Conservation (phyloP, 2,329 filamentous ascomycete genomes). For the Clarireedia paspali region DNA sequence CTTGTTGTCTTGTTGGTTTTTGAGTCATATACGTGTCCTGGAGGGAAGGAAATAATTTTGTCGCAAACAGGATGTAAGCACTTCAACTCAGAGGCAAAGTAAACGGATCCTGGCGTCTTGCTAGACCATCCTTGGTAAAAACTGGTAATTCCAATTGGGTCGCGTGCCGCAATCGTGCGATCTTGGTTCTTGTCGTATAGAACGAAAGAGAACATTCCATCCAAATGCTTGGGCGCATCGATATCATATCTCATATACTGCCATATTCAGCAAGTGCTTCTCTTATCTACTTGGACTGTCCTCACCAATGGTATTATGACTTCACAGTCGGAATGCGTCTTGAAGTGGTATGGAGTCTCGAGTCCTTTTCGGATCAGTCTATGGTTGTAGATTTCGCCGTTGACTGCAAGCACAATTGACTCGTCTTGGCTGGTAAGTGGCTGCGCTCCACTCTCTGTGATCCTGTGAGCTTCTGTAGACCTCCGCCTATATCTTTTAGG, state of each 20-base stretch:
- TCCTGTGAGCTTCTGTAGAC: slow-evolving; percentile 1
- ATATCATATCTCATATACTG: slow-evolving; percentile 89
- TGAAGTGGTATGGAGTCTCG: slow-evolving; percentile 85
- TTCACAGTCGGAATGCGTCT: slow-evolving; percentile 97
- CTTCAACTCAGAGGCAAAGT: slow-evolving; percentile 97
- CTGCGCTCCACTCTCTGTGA: slow-evolving; percentile 75
- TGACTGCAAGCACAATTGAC: slow-evolving; percentile 86
- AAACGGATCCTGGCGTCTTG: slow-evolving; percentile 73
- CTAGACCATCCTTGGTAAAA: slow-evolving; percentile 94
- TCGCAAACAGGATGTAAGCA: slow-evolving; percentile 90
- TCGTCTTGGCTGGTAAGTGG: slow-evolving; percentile 89
- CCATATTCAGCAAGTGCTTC: slow-evolving; percentile 11
- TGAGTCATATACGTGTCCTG: slow-evolving; percentile 93
- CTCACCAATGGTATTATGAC: slow-evolving; percentile 94
- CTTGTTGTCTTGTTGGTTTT: slow-evolving; percentile 75
- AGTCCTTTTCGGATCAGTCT: slow-evolving; percentile 83
- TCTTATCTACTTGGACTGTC: background rate
- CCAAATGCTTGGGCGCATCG: slow-evolving; percentile 86
- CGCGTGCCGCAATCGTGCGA: slow-evolving; percentile 85
- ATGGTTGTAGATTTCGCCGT: slow-evolving; percentile 99
- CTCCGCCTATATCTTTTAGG: background rate
- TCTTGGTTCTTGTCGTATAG: slow-evolving; percentile 94
- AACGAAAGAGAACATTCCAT: slow-evolving; percentile 99
- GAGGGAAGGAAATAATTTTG: slow-evolving; percentile 88
- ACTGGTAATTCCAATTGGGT: slow-evolving; percentile 94